Evolutionary conservation across 2,329 filamentous ascomycete species (phyloP), one percentile per base, ranked within the genome.

Genomic region (Trichophyton rubrum): DNA sequence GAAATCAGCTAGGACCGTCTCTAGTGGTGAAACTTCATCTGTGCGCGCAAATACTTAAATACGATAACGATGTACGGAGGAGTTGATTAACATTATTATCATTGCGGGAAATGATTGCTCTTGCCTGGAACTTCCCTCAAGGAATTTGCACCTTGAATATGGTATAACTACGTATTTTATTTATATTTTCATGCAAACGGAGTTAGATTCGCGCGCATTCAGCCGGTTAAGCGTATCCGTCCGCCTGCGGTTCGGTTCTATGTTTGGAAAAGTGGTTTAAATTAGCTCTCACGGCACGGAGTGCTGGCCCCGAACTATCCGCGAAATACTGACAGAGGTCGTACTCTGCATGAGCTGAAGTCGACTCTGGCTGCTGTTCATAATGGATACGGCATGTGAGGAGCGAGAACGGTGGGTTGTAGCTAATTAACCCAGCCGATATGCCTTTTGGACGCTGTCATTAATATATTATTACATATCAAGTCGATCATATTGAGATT

Each of bases 21-120:
- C 49, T 27, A 55, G 45, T 55, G 49, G 49, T 55, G 49, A 55
- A 55, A 55, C 49, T 35, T 33, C 49, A 55, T 35, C 49, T 55
- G 49, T 33, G 49, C 49, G 30, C 49, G 30, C 49, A 55, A 55
- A 55, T 38, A 55, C 49, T 27, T 27, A 55, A 55, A 55, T 55
- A 55, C 49, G 49, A 55, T 55, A 55, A 55, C 49, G 49, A 55
- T 27, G n/a, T 20, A 20, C n/a, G 33, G 11, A 22, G 27, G 17
- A 33, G 49, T 55, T 55, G 15, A 55, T 55, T 55, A 55, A 38
- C 49, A 27, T 55, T 55, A 55, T 35, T 55, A 55, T 35, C 49
- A 27, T 35, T 55, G 49, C 49, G 49, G 49, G 49, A 55, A 55
- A 33, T 35, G 49, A 55, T 55, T 33, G 40, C 40, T n/a, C 13